phyloP scores from a whole-genome alignment of 495 filamentous ascomycete genomes.

The Achaetomiella virescens region DNA sequence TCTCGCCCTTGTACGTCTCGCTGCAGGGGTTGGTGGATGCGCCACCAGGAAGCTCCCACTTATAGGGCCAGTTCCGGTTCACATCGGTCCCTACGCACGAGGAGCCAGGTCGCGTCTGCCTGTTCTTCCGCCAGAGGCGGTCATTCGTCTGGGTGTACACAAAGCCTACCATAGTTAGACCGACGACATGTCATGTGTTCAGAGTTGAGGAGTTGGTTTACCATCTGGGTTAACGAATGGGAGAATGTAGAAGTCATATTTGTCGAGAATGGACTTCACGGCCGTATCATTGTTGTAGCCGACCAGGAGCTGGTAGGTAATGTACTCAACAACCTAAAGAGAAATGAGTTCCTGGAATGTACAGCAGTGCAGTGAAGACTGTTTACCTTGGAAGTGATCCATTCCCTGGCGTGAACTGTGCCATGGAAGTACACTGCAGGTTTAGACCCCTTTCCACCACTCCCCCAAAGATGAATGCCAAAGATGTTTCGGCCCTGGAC shows the following conservation, averaged over 20 bases:
- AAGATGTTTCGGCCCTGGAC: constrained; percentile 46
- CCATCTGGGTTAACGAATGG: constrained; percentile 60
- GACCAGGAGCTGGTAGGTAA: constrained; percentile 48
- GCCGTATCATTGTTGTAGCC: constrained; percentile 39
- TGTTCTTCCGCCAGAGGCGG: constrained; percentile 62
- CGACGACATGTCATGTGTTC: too few species aligned
- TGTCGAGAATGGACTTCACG: constrained; percentile 45
- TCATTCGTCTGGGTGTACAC: constrained; percentile 54
- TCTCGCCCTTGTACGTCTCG: constrained; percentile 48
- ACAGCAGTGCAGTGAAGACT: too few species aligned
- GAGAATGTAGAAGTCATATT: constrained; percentile 59
- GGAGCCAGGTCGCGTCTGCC: constrained; percentile 38
- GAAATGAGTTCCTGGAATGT: too few species aligned
- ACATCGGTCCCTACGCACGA: constrained; percentile 53
- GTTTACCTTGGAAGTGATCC: constrained; percentile 50
- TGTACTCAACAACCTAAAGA: constrained; percentile 43
- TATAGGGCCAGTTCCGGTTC: constrained; percentile 58
- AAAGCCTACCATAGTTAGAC: constrained; percentile 47
- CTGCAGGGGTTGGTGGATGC: constrained; percentile 49
- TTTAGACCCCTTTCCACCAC: constrained; percentile 46
- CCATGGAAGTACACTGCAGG: constrained; percentile 55
- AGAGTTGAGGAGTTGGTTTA: constrained; percentile 13
- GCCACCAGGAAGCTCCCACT: constrained; percentile 46
- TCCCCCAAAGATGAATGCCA: constrained; percentile 56
- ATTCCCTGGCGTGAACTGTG: constrained; percentile 60